Percentiles rank a stretch among this genome's conserved stretches.
Conservation (phyloP, 495 filamentous ascomycete species). For the Penicillium crystallinum region DNA sequence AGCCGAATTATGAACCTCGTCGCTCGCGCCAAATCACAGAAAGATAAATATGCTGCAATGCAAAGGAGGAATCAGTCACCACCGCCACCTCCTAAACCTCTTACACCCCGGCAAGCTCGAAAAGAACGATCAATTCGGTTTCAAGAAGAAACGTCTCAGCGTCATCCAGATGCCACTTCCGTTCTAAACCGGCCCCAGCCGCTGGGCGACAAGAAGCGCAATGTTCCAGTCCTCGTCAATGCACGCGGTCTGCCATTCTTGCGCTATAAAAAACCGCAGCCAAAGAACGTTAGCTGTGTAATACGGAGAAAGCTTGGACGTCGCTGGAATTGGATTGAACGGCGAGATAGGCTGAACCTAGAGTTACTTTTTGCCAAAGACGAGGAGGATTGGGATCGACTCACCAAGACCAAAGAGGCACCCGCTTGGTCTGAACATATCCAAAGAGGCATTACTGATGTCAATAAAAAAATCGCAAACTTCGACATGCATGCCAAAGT, state of each 20-base stretch:
- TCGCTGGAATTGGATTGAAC: constrained; percentile 32
- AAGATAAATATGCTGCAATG: constrained; percentile 12
- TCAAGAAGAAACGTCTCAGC: constrained; percentile 25
- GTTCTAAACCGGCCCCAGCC: constrained; percentile 43
- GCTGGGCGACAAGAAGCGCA: constrained; percentile 47
- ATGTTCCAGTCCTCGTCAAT: constrained; percentile 55
- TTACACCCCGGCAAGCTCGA: constrained; percentile 20
- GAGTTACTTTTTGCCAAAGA: constrained; percentile 39
- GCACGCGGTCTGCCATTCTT: constrained; percentile 63
- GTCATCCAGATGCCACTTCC: constrained; percentile 36
- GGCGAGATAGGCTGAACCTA: constrained; percentile 26
- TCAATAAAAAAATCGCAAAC: constrained; percentile 17
- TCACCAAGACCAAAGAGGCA: constrained; percentile 23
- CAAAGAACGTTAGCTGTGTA: constrained; percentile 49
- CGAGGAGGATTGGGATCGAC: constrained; percentile 56
- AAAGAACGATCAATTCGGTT: constrained; percentile 23
- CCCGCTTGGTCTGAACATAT: constrained; percentile 23
- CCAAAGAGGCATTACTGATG: constrained; percentile 12
- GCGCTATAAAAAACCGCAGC: constrained; percentile 65
- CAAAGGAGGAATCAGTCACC: constrained; percentile 15
- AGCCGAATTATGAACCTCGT: constrained; percentile 22
- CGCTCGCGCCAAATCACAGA: constrained; percentile 12
- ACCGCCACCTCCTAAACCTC: constrained; percentile 12
- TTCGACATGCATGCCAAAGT: constrained; percentile 24
- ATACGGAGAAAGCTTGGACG: constrained; percentile 48